A percentile compares a stretch with the other conserved stretches of the same genome.
Conservation (phyloP, 75 land plant genomes). For the Larix kaempferi region DNA sequence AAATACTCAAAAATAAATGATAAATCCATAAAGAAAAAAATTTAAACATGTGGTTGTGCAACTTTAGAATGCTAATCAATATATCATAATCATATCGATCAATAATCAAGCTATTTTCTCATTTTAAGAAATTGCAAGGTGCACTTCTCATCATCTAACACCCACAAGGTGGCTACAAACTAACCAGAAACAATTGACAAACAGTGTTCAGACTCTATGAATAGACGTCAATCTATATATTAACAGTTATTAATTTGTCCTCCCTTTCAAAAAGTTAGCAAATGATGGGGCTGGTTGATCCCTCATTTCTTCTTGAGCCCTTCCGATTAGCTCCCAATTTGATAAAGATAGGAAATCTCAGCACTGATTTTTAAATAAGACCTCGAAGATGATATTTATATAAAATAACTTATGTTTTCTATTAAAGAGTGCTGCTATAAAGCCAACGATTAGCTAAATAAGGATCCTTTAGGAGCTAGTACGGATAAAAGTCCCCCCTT, state of each 20-base stretch:
- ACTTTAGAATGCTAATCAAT: too few species aligned
- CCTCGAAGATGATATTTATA: neutral
- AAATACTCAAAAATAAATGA: too few species aligned
- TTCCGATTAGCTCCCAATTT: slow-evolving; percentile 95
- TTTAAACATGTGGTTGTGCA: too few species aligned
- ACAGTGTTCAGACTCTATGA: too few species aligned
- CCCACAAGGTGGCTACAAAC: too few species aligned
- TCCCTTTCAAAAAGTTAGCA: slow-evolving; percentile 53
- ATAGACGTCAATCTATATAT: too few species aligned
- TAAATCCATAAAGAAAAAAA: too few species aligned
- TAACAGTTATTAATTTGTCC: slow-evolving; percentile 6
- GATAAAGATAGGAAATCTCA: slow-evolving; percentile 3
- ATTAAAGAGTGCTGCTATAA: slow-evolving; percentile 76
- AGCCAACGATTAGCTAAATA: slow-evolving; percentile 95
- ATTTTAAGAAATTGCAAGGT: too few species aligned
- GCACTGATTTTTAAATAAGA: neutral
- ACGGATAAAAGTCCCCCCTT: slow-evolving; percentile 77
- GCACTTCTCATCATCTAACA: too few species aligned
- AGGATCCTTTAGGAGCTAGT: slow-evolving; percentile 78
- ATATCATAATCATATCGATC: too few species aligned
- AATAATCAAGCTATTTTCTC: too few species aligned
- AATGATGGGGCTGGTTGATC: slow-evolving; percentile 78
- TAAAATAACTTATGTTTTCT: slow-evolving; percentile 74
- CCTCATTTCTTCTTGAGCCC: slow-evolving; percentile 92
- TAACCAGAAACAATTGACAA: too few species aligned